Percentiles rank a stretch among this genome's conserved stretches.
phyloP scores from a whole-genome alignment of 768 basidiomycete genomes.

The Mycena crocata region DNA sequence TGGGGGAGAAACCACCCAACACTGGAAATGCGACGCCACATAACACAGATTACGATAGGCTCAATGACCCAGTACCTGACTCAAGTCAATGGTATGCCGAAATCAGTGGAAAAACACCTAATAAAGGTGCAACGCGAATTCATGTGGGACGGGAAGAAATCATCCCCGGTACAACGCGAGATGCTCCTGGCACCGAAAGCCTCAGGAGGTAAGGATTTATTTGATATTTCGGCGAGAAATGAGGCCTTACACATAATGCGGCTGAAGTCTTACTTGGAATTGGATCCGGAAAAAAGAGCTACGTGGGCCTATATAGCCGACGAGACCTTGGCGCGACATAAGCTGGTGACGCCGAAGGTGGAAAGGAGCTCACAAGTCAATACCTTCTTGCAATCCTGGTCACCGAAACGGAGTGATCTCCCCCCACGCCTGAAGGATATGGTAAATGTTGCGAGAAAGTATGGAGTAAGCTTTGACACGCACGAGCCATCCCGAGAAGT shows the following conservation, averaged over 20 bases:
- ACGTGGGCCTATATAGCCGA: slow-evolving; percentile 45
- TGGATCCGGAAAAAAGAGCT: slow-evolving; percentile 31
- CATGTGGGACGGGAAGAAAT: slow-evolving; percentile 37
- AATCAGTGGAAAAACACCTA: slow-evolving; percentile 34
- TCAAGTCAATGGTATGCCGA: slow-evolving; percentile 51
- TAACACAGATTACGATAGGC: slow-evolving; percentile 42
- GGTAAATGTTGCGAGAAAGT: slow-evolving; percentile 36
- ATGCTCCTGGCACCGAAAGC: slow-evolving; percentile 29
- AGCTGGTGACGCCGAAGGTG: not conserved
- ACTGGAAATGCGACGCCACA: slow-evolving; percentile 38
- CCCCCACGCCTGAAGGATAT: slow-evolving; percentile 32
- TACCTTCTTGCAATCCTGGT: slow-evolving; percentile 44
- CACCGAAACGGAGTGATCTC: not conserved
- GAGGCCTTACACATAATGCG: slow-evolving; percentile 40
- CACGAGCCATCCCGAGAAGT: slow-evolving; percentile 19
- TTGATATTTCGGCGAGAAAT: slow-evolving; percentile 41
- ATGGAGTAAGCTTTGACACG: slow-evolving; percentile 31
- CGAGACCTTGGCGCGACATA: slow-evolving; percentile 22
- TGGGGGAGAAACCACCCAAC: slow-evolving; percentile 46
- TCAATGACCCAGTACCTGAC: slow-evolving; percentile 51
- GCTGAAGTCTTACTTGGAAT: slow-evolving; percentile 38
- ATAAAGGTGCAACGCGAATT: slow-evolving; percentile 38
- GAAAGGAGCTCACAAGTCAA: slow-evolving; percentile 27
- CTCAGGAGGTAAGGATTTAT: slow-evolving; percentile 38
- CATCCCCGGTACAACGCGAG: slow-evolving; percentile 30